These are phyloP conservation scores for Calonectria leucothoes DNA, from an alignment of 2,329 filamentous ascomycete genomes.

Conservation along the genomic window DNA sequence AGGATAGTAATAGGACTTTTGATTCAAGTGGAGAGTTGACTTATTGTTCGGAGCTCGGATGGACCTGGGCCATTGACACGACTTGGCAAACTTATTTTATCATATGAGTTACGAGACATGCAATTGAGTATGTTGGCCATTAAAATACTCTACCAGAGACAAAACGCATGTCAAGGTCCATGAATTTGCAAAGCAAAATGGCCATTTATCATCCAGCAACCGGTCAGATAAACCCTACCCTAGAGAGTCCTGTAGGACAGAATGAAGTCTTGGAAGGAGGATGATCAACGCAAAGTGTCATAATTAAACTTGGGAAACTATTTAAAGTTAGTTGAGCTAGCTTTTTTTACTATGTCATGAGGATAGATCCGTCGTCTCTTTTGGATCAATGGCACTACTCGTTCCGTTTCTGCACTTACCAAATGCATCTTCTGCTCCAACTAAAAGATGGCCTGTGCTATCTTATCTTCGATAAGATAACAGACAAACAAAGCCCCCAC, in stretches of 20 bases:
- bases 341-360: not conserved
- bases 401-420: not conserved
- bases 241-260: not conserved
- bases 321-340: not conserved
- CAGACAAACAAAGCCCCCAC: conserved; percentile 10
- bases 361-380: not conserved
- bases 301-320: not conserved
- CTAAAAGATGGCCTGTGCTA: not conserved
- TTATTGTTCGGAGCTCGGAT: conserved; percentile 31
- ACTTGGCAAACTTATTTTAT: not conserved
- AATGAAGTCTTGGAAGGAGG: not conserved
- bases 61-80: not conserved
- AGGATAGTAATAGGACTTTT: conserved; percentile 27
- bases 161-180: not conserved
- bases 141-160: not conserved
- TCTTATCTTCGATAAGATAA: conserved; percentile 6
- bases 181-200: no score
- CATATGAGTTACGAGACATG: not conserved
- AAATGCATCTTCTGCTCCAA: not conserved
- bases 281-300: no score
- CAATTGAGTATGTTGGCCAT: not conserved
- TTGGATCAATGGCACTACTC: not conserved
- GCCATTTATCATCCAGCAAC: not conserved
- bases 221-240: not conserved
- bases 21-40: conserved; percentile 30